phyloP scores from a whole-genome alignment of 768 basidiomycete genomes.

The Dentipellis fragilis region DNA sequence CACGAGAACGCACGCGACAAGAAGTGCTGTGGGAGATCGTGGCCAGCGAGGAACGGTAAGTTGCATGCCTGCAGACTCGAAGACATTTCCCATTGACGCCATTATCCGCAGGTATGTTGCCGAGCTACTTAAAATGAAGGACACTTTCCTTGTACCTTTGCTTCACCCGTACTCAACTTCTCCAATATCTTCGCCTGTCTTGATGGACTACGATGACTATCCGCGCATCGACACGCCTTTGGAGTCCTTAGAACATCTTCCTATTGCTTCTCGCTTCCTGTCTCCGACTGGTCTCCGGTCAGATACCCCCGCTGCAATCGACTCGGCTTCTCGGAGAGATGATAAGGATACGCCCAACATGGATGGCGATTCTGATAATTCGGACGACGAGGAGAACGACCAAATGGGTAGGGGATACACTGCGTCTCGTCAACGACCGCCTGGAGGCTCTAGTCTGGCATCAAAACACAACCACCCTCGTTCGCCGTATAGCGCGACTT shows the following conservation, averaged over 20 bases:
- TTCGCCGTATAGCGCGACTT: slow-evolving; percentile 60
- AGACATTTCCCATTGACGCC: slow-evolving; percentile 10
- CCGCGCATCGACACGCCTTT: slow-evolving; percentile 48
- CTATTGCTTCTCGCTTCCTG: slow-evolving; percentile 90
- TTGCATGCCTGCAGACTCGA: not conserved
- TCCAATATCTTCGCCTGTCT: slow-evolving; percentile 45
- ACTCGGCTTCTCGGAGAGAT: slow-evolving; percentile 26
- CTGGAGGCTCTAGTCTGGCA: slow-evolving; percentile 17
- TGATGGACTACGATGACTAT: slow-evolving; percentile 61
- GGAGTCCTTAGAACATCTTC: slow-evolving; percentile 67
- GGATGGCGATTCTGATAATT: slow-evolving; percentile 65
- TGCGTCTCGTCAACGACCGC: slow-evolving; percentile 23
- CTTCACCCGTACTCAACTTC: slow-evolving; percentile 75
- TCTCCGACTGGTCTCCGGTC: slow-evolving; percentile 44
- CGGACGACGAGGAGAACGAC: slow-evolving; percentile 61
- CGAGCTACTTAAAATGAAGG: slow-evolving; percentile 86
- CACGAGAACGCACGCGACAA: slow-evolving; percentile 88
- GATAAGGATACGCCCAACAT: slow-evolving; percentile 50
- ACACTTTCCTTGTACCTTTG: slow-evolving; percentile 84
- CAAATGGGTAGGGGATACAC: slow-evolving; percentile 35
- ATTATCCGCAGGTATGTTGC: slow-evolving; percentile 66
- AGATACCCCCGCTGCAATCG: slow-evolving; percentile 30
- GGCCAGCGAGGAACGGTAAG: slow-evolving; percentile 86
- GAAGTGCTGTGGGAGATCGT: slow-evolving; percentile 97
- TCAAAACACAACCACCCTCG: slow-evolving; percentile 61